Evolutionary conservation across 768 basidiomycete species (phyloP).

Genomic region (Tulasnella sp.): DNA sequence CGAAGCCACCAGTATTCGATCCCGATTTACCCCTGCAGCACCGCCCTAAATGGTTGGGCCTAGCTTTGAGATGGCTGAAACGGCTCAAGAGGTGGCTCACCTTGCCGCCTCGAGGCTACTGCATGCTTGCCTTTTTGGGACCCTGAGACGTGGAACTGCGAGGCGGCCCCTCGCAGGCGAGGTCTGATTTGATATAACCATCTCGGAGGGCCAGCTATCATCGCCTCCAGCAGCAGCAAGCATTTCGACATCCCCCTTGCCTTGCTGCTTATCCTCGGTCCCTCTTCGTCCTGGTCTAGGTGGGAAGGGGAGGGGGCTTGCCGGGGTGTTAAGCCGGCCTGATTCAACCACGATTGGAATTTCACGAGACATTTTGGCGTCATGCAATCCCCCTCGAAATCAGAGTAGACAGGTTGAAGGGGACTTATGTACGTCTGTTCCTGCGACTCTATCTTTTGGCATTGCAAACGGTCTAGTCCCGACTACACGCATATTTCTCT

Average conservation of each 20-base stretch:
- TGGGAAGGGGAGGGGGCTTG: neutral
- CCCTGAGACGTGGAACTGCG: neutral
- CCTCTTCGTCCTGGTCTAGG: neutral
- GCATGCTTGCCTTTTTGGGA: neutral
- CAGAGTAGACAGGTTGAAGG: neutral
- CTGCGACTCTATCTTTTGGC: neutral
- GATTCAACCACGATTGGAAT: slow-evolving; percentile 1
- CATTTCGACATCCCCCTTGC: neutral
- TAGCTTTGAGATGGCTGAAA: neutral
- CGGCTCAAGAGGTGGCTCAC: neutral
- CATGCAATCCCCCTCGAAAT: neutral
- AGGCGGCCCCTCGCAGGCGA: neutral
- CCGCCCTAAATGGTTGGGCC: neutral
- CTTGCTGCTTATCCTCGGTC: neutral
- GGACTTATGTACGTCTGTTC: neutral
- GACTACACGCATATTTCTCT: neutral
- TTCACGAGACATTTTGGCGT: neutral
- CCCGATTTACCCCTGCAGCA: neutral
- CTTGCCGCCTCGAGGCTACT: neutral
- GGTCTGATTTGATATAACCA: neutral
- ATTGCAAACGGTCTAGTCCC: neutral
- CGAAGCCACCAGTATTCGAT: neutral
- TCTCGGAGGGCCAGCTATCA: neutral
- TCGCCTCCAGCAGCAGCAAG: neutral
- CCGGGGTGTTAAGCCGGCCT: neutral